Percentiles rank a stretch among this genome's conserved stretches.
Evolutionary conservation across 306 rosid species (phyloP).

Genomic region (Prunus persica): Prunus_persica_NCBIv2 NC_034009.1:23436501-23437000

Average conservation of each 20-base stretch:
- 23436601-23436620: conserved; percentile 8
- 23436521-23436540: conserved; percentile 7
- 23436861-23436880: background rate
- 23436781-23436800: background rate
- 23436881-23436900: background rate
- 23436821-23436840: background rate
- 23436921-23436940: conserved; percentile 11
- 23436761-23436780: background rate
- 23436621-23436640: background rate
- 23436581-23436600: conserved; percentile 11
- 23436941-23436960: conserved; percentile 2
- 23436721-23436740: background rate
- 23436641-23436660: background rate
- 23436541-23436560: conserved; percentile 10
- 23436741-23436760: background rate
- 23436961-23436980: conserved; percentile 12
- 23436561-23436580: conserved; percentile 8
- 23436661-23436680: background rate
- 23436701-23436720: background rate
- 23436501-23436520: conserved; percentile 16
- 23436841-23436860: background rate
- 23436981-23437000: conserved; percentile 67
- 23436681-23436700: background rate
- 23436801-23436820: too few relatives aligned
- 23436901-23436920: background rate